Evolutionary conservation across 768 basidiomycete species (phyloP).

Genomic region (Harrya chromipes): DNA sequence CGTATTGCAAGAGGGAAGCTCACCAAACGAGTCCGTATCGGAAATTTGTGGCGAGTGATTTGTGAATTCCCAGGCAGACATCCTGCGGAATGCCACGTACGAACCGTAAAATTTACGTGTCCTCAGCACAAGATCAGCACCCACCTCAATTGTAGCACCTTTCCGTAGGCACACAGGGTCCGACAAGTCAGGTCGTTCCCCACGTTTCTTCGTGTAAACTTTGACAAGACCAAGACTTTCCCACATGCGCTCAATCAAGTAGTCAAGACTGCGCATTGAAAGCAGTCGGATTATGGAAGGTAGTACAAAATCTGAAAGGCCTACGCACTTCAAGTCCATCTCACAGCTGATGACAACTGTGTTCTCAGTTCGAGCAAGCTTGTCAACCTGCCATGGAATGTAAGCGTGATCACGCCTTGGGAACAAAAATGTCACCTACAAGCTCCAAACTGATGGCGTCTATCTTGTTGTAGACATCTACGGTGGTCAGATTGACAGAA

Average conservation of each 20-base stretch:
- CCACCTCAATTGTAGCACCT: constrained; percentile 90
- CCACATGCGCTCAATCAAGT: constrained; percentile 77
- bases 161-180: constrained; percentile 91
- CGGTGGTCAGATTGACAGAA: not conserved
- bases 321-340: constrained; percentile 78
- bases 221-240: constrained; percentile 79
- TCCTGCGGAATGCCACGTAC: constrained; percentile 39
- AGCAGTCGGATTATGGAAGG: constrained; percentile 2
- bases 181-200: constrained; percentile 85
- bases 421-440: constrained; percentile 12
- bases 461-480: constrained; percentile 96
- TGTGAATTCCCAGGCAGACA: constrained; percentile 91
- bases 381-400: constrained; percentile 52
- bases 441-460: constrained; percentile 84
- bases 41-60: constrained; percentile 87
- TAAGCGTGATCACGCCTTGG: not conserved
- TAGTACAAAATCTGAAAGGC: not conserved
- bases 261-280: constrained; percentile 49
- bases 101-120: not conserved
- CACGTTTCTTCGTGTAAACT: constrained; percentile 96
- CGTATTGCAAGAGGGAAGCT: constrained; percentile 22
- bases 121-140: not conserved
- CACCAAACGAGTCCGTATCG: constrained; percentile 93
- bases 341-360: constrained; percentile 97
- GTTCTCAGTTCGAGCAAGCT: constrained; percentile 74